Conservation (phyloP, 495 filamentous ascomycete species). For the Podospora pseudopauciseta region DNA sequence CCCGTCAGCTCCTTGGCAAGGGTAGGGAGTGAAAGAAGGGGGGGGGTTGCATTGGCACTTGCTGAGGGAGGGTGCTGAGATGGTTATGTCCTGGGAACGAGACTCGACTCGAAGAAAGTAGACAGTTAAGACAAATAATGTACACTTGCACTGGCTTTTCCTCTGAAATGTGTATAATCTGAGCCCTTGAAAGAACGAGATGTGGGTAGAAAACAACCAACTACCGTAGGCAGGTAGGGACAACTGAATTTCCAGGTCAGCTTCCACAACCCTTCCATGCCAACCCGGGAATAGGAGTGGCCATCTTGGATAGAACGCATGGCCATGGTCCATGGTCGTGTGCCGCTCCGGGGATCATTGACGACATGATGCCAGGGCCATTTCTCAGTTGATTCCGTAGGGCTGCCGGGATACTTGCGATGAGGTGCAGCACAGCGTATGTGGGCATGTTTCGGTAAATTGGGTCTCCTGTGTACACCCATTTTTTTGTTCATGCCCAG, state of each 20-base stretch:
- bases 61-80: not conserved
- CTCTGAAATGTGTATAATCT: not conserved
- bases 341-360: slow-evolving; percentile 11
- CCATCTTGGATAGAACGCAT: slow-evolving; percentile 15
- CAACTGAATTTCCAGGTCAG: not conserved
- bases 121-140: not conserved
- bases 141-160: not conserved
- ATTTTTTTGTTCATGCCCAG: not conserved
- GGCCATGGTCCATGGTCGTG: slow-evolving; percentile 16
- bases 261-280: not conserved
- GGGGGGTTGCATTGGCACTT: not conserved
- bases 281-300: not conserved
- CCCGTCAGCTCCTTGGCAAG: slow-evolving; percentile 24
- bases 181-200: not conserved
- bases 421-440: not conserved
- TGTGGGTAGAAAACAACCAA: not conserved
- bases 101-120: not conserved
- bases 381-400: not conserved
- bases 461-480: not conserved
- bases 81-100: not conserved
- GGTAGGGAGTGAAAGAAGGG: slow-evolving; percentile 15
- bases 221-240: not conserved
- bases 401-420: slow-evolving; percentile 2
- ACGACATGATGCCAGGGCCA: not conserved
- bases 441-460: not conserved